A percentile compares a stretch with the other conserved stretches of the same genome.
phyloP scores from a whole-genome alignment of 225 moss, liverwort and hornwort species.

The Rhytidiadelphus loreus region DNA sequence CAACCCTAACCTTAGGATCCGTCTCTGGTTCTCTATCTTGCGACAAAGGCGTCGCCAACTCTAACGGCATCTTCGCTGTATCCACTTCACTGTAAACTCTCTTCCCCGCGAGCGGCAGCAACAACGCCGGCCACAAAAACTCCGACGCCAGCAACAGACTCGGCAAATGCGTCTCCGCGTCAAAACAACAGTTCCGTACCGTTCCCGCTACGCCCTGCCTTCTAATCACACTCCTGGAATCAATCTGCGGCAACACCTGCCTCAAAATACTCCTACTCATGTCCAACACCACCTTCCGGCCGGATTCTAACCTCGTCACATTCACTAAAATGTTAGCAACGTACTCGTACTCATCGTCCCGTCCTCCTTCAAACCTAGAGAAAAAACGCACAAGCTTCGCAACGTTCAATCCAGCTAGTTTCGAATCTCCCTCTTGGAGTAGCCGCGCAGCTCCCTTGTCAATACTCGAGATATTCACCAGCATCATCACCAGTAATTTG shows the following conservation, averaged over 20 bases:
- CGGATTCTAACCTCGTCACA: slow-evolving; percentile 53
- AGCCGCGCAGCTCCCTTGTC: slow-evolving; percentile 52
- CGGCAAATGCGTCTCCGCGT: slow-evolving; percentile 66
- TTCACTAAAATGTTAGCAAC: slow-evolving; percentile 78
- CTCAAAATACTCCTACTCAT: slow-evolving; percentile 50
- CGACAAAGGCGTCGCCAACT: slow-evolving; percentile 78
- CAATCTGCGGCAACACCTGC: slow-evolving; percentile 86
- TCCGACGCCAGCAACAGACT: slow-evolving; percentile 70
- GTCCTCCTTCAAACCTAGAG: slow-evolving; percentile 43
- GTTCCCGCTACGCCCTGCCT: slow-evolving; percentile 88
- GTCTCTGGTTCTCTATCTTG: slow-evolving; percentile 69
- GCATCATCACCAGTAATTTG: slow-evolving; percentile 75
- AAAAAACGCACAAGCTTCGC: slow-evolving; percentile 75
- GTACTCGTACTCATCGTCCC: slow-evolving; percentile 69
- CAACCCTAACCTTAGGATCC: slow-evolving; percentile 78
- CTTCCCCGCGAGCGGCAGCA: slow-evolving; percentile 75
- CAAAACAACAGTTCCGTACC: slow-evolving; percentile 93
- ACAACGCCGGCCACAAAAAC: slow-evolving; percentile 90
- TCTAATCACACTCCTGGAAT: slow-evolving; percentile 73
- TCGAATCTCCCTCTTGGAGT: slow-evolving; percentile 60
- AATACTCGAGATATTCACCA: slow-evolving; percentile 67
- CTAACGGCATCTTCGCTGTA: slow-evolving; percentile 75
- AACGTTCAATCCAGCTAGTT: slow-evolving; percentile 47
- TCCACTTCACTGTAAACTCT: slow-evolving; percentile 63
- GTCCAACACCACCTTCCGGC: slow-evolving; percentile 61